These are phyloP conservation scores for Gliomastix tumulicola DNA, from an alignment of 2,329 filamentous ascomycete genomes.

Conservation along the genomic window DNA sequence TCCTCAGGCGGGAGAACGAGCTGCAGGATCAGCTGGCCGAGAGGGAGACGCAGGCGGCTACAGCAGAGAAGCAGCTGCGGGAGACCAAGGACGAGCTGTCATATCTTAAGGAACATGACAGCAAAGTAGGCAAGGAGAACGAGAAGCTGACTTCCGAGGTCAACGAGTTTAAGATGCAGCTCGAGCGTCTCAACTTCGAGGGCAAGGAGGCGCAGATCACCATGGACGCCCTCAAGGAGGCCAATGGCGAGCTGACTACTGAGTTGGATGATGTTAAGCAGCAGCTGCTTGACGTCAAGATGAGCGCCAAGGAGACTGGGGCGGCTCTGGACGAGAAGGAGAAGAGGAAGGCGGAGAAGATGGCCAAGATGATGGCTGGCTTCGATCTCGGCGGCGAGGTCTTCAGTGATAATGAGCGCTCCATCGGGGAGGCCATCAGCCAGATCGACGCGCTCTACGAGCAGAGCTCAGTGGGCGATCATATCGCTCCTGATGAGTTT, in stretches of 20 bases:
- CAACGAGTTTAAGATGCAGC: conserved; percentile 92
- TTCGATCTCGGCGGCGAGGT: conserved; percentile 91
- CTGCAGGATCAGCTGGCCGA: conserved; percentile 94
- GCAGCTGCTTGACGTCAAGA: conserved; percentile 89
- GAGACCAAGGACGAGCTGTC: conserved; percentile 82
- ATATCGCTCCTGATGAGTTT: conserved; percentile 75
- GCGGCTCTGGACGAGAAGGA: conserved; percentile 94
- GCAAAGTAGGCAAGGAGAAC: conserved; percentile 80
- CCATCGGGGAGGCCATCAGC: conserved; percentile 76
- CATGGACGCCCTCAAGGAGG: conserved; percentile 95
- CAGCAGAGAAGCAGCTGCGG: conserved; percentile 71
- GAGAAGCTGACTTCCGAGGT: conserved; percentile 79
- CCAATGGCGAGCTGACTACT: conserved; percentile 83
- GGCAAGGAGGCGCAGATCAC: conserved; percentile 95
- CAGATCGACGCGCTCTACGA: conserved; percentile 75
- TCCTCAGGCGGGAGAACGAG: conserved; percentile 90
- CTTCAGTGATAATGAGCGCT: conserved; percentile 87
- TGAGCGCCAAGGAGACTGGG: conserved; percentile 90
- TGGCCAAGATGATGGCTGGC: conserved; percentile 99
- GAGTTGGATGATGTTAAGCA: conserved; percentile 96
- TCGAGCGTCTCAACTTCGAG: conserved; percentile 93
- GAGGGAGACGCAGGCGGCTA: conserved; percentile 74
- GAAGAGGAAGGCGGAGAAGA: conserved; percentile 96
- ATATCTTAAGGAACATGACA: conserved; percentile 79
- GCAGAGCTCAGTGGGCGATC: conserved; percentile 68